Evolutionary conservation across 768 basidiomycete genomes (phyloP).

Genomic region (Hygrocybe coccinea): DNA sequence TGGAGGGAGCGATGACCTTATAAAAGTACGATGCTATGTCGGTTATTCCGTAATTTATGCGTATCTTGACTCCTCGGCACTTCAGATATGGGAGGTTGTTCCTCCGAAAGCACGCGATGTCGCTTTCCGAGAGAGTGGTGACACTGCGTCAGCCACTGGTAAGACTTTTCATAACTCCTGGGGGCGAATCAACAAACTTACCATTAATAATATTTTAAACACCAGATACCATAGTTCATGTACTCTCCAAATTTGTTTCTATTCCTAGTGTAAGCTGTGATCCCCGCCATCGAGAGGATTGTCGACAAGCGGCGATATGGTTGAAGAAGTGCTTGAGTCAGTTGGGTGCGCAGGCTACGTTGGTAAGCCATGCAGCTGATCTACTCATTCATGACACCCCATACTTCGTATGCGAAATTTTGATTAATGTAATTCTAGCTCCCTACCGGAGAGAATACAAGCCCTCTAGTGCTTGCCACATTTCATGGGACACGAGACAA

Average conservation of each 20-base stretch:
- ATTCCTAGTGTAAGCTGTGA: slow-evolving; percentile 80
- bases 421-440: slow-evolving; percentile 41
- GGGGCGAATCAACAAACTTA: too few species aligned
- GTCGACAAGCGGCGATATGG: slow-evolving; percentile 92
- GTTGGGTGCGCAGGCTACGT: slow-evolving; percentile 75
- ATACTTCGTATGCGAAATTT: not conserved
- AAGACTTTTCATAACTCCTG: not conserved
- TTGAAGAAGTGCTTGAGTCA: slow-evolving; percentile 82
- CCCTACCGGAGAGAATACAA: slow-evolving; percentile 68
- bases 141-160: slow-evolving; percentile 14
- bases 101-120: slow-evolving; percentile 26
- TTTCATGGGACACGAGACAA: slow-evolving; percentile 69
- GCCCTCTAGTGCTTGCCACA: slow-evolving; percentile 85
- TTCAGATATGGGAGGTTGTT: slow-evolving; percentile 52
- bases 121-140: slow-evolving; percentile 8
- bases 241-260: slow-evolving; percentile 79
- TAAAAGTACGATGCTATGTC: slow-evolving; percentile 54
- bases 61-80: not conserved
- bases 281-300: slow-evolving; percentile 70
- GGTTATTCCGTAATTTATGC: not conserved
- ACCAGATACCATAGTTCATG: slow-evolving; percentile 69
- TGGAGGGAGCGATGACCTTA: slow-evolving; percentile 79
- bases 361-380: slow-evolving; percentile 45
- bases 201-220: not conserved
- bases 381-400: not conserved